Conservation (phyloP, 75 land plant species). For the Selaginella tamariscina region DNA sequence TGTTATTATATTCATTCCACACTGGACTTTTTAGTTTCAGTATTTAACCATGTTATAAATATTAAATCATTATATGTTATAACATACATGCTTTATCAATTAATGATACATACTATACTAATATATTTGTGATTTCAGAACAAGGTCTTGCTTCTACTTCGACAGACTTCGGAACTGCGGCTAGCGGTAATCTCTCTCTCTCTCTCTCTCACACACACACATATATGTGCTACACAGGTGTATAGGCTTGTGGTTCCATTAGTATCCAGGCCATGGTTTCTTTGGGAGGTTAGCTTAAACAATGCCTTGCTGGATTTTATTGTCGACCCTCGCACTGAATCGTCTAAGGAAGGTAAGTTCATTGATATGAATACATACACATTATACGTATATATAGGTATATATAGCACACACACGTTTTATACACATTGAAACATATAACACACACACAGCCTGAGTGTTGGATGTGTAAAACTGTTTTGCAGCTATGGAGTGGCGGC, state of each 20-base stretch:
- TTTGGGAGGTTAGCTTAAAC: conserved; percentile 43
- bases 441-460: too few relatives aligned
- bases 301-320: conserved; percentile 43
- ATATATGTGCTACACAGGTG: conserved; percentile 24
- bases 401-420: background rate
- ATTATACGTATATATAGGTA: background rate
- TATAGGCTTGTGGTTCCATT: conserved; percentile 45
- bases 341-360: conserved; percentile 38
- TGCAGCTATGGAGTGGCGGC: conserved; percentile 64
- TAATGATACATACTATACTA: background rate
- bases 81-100: background rate
- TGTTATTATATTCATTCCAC: too few relatives aligned
- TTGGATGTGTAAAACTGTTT: too few relatives aligned
- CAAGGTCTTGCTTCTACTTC: conserved; percentile 44
- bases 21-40: background rate
- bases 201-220: background rate
- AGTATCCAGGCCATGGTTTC: conserved; percentile 44
- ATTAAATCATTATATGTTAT: background rate
- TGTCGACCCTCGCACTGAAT: conserved; percentile 37
- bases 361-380: background rate
- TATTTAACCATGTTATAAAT: background rate
- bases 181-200: conserved; percentile 36
- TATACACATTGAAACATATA: background rate
- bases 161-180: conserved; percentile 65
- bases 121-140: conserved; percentile 30